These are phyloP conservation scores for Trichoderma sp. DNA, from an alignment of 2,329 filamentous ascomycete species.

Conservation along the genomic window DNA sequence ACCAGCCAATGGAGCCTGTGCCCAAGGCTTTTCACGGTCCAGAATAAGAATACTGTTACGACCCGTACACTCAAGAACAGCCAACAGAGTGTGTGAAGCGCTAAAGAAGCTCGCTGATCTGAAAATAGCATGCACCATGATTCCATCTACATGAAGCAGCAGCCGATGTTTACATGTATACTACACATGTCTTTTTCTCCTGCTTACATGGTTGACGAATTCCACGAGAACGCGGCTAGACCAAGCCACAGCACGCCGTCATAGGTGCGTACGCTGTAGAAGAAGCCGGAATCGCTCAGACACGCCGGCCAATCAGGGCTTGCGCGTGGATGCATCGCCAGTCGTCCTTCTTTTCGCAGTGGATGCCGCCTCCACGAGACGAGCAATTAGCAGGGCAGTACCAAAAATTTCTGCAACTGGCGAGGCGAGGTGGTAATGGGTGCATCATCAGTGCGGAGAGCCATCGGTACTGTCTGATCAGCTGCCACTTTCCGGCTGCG, in stretches of 20 bases:
- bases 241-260: slow-evolving; percentile 19
- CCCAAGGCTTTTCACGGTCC: neutral
- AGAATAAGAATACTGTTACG: neutral
- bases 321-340: slow-evolving; percentile 1
- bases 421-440: neutral
- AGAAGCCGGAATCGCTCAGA: neutral
- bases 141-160: neutral
- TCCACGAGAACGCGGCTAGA: neutral
- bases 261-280: slow-evolving; percentile 6
- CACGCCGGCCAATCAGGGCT: slow-evolving; percentile 13
- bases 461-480: slow-evolving; percentile 8
- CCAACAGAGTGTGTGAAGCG: neutral
- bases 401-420: neutral
- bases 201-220: neutral
- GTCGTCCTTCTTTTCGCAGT: neutral
- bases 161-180: neutral
- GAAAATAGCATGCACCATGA: neutral
- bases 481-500: slow-evolving; percentile 2
- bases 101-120: neutral
- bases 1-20: neutral
- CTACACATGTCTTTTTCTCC: neutral
- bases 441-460: slow-evolving; percentile 14
- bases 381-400: neutral
- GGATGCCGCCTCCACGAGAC: neutral
- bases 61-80: neutral